Percentiles rank a stretch among this genome's conserved stretches.
Conservation (phyloP, 208 protist species). For the Phytomonas sp. region DNA sequence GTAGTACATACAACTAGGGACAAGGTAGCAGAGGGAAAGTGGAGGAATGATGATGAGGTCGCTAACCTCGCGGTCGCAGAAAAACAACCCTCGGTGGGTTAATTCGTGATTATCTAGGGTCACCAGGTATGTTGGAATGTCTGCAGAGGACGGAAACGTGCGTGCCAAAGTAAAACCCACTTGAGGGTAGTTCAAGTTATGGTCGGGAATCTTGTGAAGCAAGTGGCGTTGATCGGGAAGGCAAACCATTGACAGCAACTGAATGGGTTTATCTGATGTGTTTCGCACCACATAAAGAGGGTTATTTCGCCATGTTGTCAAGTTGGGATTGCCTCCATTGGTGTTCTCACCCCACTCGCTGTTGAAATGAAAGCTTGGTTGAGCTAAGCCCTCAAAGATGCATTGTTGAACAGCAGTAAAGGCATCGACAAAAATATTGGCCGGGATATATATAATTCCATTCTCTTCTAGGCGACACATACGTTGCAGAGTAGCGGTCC, state of each 20-base stretch:
- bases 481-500: slow-evolving; percentile 32
- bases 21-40: slow-evolving; percentile 46
- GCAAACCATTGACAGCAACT: slow-evolving; percentile 43
- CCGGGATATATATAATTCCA: slow-evolving; percentile 60
- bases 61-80: slow-evolving; percentile 29
- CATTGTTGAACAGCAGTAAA: slow-evolving; percentile 27
- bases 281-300: slow-evolving; percentile 57
- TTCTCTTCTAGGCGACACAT: slow-evolving; percentile 30
- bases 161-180: slow-evolving; percentile 30
- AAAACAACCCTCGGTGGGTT: slow-evolving; percentile 28
- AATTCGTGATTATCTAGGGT: slow-evolving; percentile 54
- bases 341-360: slow-evolving; percentile 60
- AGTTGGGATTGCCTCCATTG: slow-evolving; percentile 59
- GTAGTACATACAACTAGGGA: slow-evolving; percentile 29
- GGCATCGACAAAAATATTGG: slow-evolving; percentile 12
- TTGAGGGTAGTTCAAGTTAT: slow-evolving; percentile 27
- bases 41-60: slow-evolving; percentile 39
- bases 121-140: slow-evolving; percentile 40
- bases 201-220: slow-evolving; percentile 25
- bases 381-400: slow-evolving; percentile 24
- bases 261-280: slow-evolving; percentile 19
- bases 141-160: slow-evolving; percentile 7
- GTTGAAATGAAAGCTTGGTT: slow-evolving; percentile 51
- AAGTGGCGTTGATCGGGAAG: slow-evolving; percentile 48
- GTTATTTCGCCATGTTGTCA: slow-evolving; percentile 63